Base-by-base conservation (phyloP, 495 filamentous ascomycete species). In the Platismatia glauca region DNA sequence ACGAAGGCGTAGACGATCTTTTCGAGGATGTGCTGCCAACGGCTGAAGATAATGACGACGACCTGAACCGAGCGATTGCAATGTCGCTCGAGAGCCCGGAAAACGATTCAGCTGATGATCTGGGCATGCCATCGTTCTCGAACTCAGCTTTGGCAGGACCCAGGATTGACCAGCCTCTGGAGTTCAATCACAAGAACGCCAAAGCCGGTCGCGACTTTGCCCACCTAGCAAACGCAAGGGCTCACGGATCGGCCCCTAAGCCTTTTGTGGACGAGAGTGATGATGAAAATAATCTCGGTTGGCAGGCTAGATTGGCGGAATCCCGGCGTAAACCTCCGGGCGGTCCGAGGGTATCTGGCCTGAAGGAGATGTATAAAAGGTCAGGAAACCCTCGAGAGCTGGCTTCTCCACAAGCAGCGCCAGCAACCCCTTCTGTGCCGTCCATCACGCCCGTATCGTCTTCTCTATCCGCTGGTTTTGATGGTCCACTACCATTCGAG, bases 401-500 rank as follows among this genome's bases (percentile, higher is more conserved):
- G 20, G 57, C 37, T 24, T 33, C 43, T 38, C 16, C 64, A 7
- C 57, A 55, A 37, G 58, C 74, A 58, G 66, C 70, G 0, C 29
- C 50, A 33, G n/a, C 50, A 41, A 74, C 58, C 33, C 11, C 43
- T 20, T 31, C 56, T n/a, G 24, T 31, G 16, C 15, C 60, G 57
- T 20, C 22, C 16, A 70, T 74, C 44, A 62, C 66, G 20, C 72
- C 71, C n/a, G 35, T 70, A 16, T 59, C 69, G 18, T 46, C 68
- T 2, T 77, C 77, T 46, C 74, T 76, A 38, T 76, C 77, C 61
- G 79, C 79, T 67, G 76, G 78, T 9, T 90, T 95, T 70, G 81
- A 82, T 68, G 93, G 93, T 0, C 90, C 92, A 3, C 75, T 97
- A 20, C 93, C 93, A 1, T 97, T 97, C 67, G 90, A 96, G 71